Base-by-base conservation (phyloP, 495 filamentous ascomycete species). In the Penicillium lividum region DNA sequence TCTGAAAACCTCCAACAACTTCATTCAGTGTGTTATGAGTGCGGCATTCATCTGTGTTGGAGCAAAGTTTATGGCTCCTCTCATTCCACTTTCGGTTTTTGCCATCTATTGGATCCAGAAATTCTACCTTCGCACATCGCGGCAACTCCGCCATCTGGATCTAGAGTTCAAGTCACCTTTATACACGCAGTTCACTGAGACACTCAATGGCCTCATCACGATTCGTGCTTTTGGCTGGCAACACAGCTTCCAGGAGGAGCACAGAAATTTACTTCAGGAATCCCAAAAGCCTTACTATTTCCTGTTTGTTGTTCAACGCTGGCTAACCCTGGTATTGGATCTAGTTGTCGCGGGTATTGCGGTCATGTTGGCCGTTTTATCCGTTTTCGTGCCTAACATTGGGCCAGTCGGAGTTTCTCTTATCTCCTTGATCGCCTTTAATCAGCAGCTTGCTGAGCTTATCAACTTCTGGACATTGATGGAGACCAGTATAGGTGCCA, bases 61-160 rank as follows among this genome's bases (percentile, higher is more conserved):
- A 3, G 33, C 33, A 2, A 36, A 57, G 44, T 16, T 22, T n/a
- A 22, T 50, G 22, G 18, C 22, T 3, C 15, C 45, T 9, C 47
- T 34, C 11, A 15, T 33, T 38, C 11, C 53, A 1, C 36, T 40
- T 30, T 34, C 33, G 10, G 9, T 49, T 6, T 57, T 22, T 16
- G 15, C 44, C 8, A 11, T 62, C 7, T 81, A 86, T 8, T 36
- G 33, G 33, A 11, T 36, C 33, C 33, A 36, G 54, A 75, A 73
- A 13, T 72, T 80, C 60, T 85, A 85, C 48, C 71, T 86, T 0
- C 72, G 76, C 22, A 71, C 93, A 10, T 91, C 78, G 38, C 75
- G 82, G 3, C 83, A 85, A 59, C 58, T 86, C 2, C 80, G 83
- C 10, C 64, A 84, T 7, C 70, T 86, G 11, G 83, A 85, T 31